These are phyloP conservation scores for Atkinsonella texensis DNA, from an alignment of 2,329 filamentous ascomycete species.

Conservation along the genomic window DNA sequence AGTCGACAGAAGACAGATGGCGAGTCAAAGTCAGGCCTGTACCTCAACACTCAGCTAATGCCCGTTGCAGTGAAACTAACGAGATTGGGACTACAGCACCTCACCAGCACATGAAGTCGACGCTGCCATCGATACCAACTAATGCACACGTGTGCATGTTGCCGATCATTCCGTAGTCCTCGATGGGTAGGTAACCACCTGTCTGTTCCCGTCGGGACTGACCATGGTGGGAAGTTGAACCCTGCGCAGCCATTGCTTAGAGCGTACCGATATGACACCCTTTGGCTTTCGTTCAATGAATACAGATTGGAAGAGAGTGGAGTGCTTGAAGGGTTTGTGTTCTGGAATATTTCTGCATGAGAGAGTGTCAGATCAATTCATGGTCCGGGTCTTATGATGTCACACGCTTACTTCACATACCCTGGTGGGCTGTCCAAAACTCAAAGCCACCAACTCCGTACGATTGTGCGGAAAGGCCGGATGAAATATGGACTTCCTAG, in stretches of 20 bases:
- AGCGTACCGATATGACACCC: background rate
- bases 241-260: constrained; percentile 20
- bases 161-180: constrained; percentile 70
- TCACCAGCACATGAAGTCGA: constrained; percentile 70
- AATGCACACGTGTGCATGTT: constrained; percentile 71
- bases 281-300: no score
- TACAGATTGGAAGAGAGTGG: background rate
- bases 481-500: no score
- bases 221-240: constrained; percentile 20
- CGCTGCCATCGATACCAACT: constrained; percentile 60
- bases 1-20: constrained; percentile 64
- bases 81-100: constrained; percentile 10
- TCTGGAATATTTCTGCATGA: background rate
- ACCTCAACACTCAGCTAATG: background rate
- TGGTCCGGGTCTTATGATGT: no score
- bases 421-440: no score
- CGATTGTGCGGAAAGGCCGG: no score
- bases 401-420: no score
- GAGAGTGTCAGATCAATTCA: no score
- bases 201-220: constrained; percentile 22
- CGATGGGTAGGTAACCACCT: constrained; percentile 48
- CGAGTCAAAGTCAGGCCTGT: constrained; percentile 66
- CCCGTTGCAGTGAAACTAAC: background rate
- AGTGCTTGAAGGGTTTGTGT: background rate
- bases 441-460: no score